phyloP scores from a whole-genome alignment of 2,329 filamentous ascomycete genomes.

The Clonostachys sp. region DNA sequence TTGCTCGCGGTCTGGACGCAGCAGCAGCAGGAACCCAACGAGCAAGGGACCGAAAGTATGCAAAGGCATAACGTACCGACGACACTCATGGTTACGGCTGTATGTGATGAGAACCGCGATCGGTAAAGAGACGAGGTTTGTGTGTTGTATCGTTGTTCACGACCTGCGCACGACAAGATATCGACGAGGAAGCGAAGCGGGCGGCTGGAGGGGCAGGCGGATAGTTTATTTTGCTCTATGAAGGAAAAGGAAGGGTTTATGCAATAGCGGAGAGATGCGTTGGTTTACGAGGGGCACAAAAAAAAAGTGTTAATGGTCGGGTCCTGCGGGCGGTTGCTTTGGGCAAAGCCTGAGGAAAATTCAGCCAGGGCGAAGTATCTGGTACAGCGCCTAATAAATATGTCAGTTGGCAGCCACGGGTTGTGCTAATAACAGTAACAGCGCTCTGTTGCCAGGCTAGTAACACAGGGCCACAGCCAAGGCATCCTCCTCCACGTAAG shows the following conservation, averaged over 20 bases:
- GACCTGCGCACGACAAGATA: background rate
- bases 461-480: no score
- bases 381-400: background rate
- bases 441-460: no score
- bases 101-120: background rate
- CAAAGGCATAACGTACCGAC: constrained; percentile 37
- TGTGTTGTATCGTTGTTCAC: background rate
- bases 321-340: no score
- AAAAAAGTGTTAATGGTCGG: background rate
- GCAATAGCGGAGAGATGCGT: background rate
- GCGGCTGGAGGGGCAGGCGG: background rate
- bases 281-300: background rate
- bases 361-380: background rate
- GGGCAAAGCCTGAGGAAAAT: background rate
- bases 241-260: constrained; percentile 2
- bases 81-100: constrained; percentile 45
- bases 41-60: background rate
- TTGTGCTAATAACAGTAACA: no score
- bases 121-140: background rate
- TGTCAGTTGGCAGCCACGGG: no score
- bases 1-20: background rate
- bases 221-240: background rate
- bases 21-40: background rate
- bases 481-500: no score
- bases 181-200: background rate